A percentile compares a stretch with the other conserved stretches of the same genome.
Evolutionary conservation across 495 filamentous ascomycete genomes (phyloP).

Genomic region (Xylaria acuta): DNA sequence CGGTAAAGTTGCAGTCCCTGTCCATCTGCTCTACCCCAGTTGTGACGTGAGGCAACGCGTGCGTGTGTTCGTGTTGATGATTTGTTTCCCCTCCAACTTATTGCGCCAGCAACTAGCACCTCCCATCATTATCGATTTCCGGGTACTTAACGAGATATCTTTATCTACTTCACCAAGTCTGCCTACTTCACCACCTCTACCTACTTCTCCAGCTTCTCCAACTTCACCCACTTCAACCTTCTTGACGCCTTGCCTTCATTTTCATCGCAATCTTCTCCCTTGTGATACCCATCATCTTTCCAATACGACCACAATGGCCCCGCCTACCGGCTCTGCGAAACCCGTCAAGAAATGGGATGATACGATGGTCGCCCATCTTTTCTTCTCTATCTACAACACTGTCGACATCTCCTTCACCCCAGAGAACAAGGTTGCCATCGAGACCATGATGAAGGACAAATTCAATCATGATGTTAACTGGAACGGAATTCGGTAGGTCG

Average conservation of each 20-base stretch:
- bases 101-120: not conserved
- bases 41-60: constrained; percentile 4
- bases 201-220: not conserved
- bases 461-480: constrained; percentile 39
- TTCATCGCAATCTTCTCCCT: not conserved
- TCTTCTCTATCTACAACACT: constrained; percentile 34
- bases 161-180: not conserved
- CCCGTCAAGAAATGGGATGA: constrained; percentile 33
- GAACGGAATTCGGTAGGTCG: constrained; percentile 48
- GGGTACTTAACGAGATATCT: not conserved
- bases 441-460: constrained; percentile 28
- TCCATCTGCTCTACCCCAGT: constrained; percentile 2
- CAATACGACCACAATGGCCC: constrained; percentile 5
- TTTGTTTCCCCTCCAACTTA: not conserved
- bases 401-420: constrained; percentile 27
- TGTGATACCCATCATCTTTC: not conserved
- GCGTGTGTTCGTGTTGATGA: not conserved
- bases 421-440: constrained; percentile 42
- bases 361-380: constrained; percentile 31
- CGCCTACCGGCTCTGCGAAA: not conserved
- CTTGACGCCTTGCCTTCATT: not conserved
- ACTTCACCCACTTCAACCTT: not conserved
- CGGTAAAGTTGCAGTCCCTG: constrained; percentile 39
- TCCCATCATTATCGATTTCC: not conserved
- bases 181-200: not conserved